Evolutionary conservation across 1,284 basidiomycete species (phyloP).

Genomic region (Pseudozyma pruni): DNA sequence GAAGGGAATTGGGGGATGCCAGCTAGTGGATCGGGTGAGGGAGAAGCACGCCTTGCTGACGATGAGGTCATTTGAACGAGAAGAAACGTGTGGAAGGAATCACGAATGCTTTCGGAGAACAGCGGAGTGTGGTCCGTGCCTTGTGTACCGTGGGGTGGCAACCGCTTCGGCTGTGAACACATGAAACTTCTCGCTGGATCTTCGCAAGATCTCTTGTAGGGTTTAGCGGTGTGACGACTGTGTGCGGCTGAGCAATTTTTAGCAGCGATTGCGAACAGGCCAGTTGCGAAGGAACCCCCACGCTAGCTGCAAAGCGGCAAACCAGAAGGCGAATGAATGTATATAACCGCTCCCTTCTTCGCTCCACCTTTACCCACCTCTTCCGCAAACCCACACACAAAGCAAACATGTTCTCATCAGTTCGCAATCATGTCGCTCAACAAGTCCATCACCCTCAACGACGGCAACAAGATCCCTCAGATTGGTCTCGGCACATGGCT

Average conservation of each 20-base stretch:
- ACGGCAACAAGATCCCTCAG: constrained; percentile 65
- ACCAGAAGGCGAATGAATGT: neutral
- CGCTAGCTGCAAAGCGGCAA: neutral
- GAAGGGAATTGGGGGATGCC: too few species aligned
- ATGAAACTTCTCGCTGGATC: neutral
- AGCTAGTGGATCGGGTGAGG: too few species aligned
- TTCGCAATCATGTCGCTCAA: constrained; percentile 49
- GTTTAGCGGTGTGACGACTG: neutral
- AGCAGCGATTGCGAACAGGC: too few species aligned
- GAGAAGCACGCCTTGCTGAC: too few species aligned
- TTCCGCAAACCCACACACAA: neutral
- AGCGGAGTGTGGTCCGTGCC: too few species aligned
- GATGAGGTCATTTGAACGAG: too few species aligned
- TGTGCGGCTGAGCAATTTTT: neutral
- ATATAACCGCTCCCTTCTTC: constrained; percentile 11
- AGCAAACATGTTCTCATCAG: too few species aligned
- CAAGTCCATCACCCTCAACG: constrained; percentile 61
- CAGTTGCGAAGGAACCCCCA: too few species aligned
- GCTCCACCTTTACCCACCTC: neutral
- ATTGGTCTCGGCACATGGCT: constrained; percentile 84
- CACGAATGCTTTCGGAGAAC: too few species aligned
- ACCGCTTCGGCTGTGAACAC: too few species aligned
- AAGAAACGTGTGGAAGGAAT: too few species aligned
- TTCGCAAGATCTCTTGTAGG: neutral
- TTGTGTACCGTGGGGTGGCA: too few species aligned